These are phyloP conservation scores for Elsinoe australis DNA, from an alignment of 2,329 filamentous ascomycete species.

Conservation along the genomic window DNA sequence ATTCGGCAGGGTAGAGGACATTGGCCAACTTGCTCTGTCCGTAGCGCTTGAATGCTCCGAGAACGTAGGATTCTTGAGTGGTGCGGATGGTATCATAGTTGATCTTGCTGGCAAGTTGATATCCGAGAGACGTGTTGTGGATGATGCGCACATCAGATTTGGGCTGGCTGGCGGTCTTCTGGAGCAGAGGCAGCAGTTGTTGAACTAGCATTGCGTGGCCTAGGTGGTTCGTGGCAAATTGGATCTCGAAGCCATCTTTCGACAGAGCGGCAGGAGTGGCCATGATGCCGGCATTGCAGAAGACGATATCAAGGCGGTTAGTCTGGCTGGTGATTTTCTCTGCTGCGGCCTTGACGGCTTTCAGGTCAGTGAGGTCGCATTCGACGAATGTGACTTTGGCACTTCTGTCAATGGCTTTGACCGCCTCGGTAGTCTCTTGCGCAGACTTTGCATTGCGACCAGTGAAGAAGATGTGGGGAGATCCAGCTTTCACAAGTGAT, in stretches of 20 bases:
- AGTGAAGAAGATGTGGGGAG: slow-evolving; percentile 41
- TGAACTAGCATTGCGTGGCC: slow-evolving; percentile 43
- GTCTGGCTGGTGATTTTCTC: slow-evolving; percentile 24
- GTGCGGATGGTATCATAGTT: slow-evolving; percentile 29
- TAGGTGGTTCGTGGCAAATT: slow-evolving; percentile 46
- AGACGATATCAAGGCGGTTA: slow-evolving; percentile 38
- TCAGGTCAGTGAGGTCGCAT: slow-evolving; percentile 36
- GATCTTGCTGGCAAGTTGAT: slow-evolving; percentile 22
- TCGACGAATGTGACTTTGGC: slow-evolving; percentile 33
- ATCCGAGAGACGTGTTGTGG: slow-evolving; percentile 33
- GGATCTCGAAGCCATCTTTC: slow-evolving; percentile 44
- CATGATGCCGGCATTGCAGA: slow-evolving; percentile 43
- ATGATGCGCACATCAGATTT: slow-evolving; percentile 39
- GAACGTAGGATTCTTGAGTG: slow-evolving; percentile 22
- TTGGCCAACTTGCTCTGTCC: slow-evolving; percentile 45
- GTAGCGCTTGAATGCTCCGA: slow-evolving; percentile 32
- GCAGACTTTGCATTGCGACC: slow-evolving; percentile 38
- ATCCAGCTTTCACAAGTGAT: slow-evolving; percentile 37
- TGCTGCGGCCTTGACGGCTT: slow-evolving; percentile 33
- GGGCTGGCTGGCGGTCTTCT: slow-evolving; percentile 33
- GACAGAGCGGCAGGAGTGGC: slow-evolving; percentile 31
- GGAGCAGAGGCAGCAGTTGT: slow-evolving; percentile 29
- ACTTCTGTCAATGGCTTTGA: slow-evolving; percentile 29
- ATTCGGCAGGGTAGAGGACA: slow-evolving; percentile 38
- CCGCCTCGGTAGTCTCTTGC: slow-evolving; percentile 31